Evolutionary conservation across 805 yeast genomes (phyloP), one percentile per base, ranked within the genome.

Genomic region (Saccharomycopsis sp.): DNA sequence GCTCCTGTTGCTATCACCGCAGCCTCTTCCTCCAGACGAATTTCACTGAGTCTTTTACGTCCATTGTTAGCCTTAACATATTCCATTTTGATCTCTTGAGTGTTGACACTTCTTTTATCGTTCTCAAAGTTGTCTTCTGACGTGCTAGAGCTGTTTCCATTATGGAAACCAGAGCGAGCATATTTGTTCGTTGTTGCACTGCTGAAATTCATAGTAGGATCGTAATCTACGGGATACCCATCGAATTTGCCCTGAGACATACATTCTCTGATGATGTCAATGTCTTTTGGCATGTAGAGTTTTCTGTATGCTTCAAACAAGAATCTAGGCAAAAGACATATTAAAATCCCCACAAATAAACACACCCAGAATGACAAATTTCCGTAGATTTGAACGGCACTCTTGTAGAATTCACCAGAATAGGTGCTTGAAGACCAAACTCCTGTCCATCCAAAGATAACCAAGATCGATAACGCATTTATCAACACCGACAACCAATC

Each of bases 401-500:
- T 80, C 65, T 83, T 82, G 70, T 83, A 87, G 64, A 82, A 85
- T 65, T 86, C 91, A 12, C 76, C 78, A 58, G 86, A 75, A 53
- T 67, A 68, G 1, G 73, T 55, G 0, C 81, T 68, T 2, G 87
- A 75, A 14, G 89, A 79, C 93, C 93, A 88, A 53, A 86, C 76
- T 63, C 93, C 93, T 1, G 92, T 83, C 96, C 96, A 88, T 34
- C 79, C 85, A 68, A 80, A 85, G 38, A 87, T 74, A 17, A 86
- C 65, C 25, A 87, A 62, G 52, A 84, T 77, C 1, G 93, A 86
- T 20, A 87, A 65, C 1, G 75, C 73, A 56, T 81, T 78, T 59
- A 85, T 78, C 57, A 85, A 66, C 12, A 76, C 66, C 2, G 87
- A 79, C 52, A 86, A 73, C 89, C 90, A 87, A 71, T 88, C 96